Evolutionary conservation across 176 grass and related monocot genomes (phyloP), one percentile per base, ranked within the genome.

Genomic region (Olyra latifolia): DNA sequence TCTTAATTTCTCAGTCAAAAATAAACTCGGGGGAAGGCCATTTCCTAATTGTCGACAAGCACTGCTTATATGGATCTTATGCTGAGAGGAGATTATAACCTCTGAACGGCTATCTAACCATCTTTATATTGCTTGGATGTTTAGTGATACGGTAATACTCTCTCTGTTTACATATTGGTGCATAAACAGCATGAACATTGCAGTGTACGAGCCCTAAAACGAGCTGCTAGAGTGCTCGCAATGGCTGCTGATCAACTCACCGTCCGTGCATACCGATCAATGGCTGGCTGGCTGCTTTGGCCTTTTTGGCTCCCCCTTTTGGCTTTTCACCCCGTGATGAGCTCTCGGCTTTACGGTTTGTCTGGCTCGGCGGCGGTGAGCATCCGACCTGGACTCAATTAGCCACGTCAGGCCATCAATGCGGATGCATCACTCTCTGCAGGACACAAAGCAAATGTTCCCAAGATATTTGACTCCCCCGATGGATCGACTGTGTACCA

Each of bases 341-440:
- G 12, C 32, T 39, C 14, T 53, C 20, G 2, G 35, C 64, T 57
- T 35, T 19, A 40, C 17, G 7, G 40, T 8, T 60, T 32, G 41
- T 82, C 27, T 35, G 27, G 25, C 32, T 14, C 12, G 27, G 57
- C 57, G 0, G 39, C 4, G 53, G 32, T 35, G 25, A 57, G 12
- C 50, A 8, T 54, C 63, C 38, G 49, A 63, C 32, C 68, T 72
- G 56, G 56, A 62, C 42, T 50, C 68, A 82, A n/a, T 67, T 80
- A 41, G 77, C 49, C 50, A 69, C 64, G 24, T 29, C 48, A 56
- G 27, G 13, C n/a, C 67, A 52, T 28, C 20, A 52, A 35, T n/a
- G 25, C 30, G 3, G 6, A 24, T 29, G 22, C 55, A 8, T 7
- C n/a, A 35, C 32, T 35, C 32, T 3, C 32, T 35, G 32, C 28